Base-by-base conservation (phyloP, 2,329 filamentous ascomycete genomes). In the Phyllachora maydis region DNA sequence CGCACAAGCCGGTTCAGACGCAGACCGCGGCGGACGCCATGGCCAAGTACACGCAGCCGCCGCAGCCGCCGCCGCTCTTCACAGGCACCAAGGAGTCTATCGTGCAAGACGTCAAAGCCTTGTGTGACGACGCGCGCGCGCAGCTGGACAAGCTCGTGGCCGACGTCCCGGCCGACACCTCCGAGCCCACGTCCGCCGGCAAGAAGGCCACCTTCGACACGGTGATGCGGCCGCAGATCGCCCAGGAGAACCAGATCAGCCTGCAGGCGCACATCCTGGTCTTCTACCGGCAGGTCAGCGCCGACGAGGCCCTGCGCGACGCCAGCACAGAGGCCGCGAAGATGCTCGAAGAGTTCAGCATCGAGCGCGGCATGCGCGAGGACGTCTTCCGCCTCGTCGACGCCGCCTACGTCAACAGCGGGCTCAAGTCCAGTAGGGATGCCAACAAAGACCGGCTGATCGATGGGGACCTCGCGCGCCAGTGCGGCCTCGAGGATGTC, bases 211-310 rank as follows among this genome's bases (percentile, higher is more conserved):
- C 49, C n/a, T 68, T 66, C 35, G 46, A 50, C 24, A 54, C 56
- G n/a, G 56, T 64, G 23, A 42, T 66, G 23, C 49, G 56, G 15
- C 81, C 81, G 11, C 69, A 88, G 40, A 67, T 75, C 14, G 54
- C 67, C 23, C 75, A 77, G 37, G 74, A 82, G 49, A 76, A 83
- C 44, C 40, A 55, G 19, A 55, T 61, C 33, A 54, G 56, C 1
- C 52, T 76, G 14, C 54, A 59, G 30, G 49, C 57, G 22, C 59
- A 69, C 29, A 82, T 82, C 32, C 50, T 83, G 25, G 68, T 69
- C 32, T 83, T 88, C 49, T 85, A 83, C 46, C 73, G 82, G 40
- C 70, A 77, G 32, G 74, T 85, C 4, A 81, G 73, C 11, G 62
- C 59, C 1, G 58, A 79, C 37, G 58, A 62, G 30, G 60, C 57